Conservation (phyloP, 805 yeast species). For the Lipomyces sp. region DNA sequence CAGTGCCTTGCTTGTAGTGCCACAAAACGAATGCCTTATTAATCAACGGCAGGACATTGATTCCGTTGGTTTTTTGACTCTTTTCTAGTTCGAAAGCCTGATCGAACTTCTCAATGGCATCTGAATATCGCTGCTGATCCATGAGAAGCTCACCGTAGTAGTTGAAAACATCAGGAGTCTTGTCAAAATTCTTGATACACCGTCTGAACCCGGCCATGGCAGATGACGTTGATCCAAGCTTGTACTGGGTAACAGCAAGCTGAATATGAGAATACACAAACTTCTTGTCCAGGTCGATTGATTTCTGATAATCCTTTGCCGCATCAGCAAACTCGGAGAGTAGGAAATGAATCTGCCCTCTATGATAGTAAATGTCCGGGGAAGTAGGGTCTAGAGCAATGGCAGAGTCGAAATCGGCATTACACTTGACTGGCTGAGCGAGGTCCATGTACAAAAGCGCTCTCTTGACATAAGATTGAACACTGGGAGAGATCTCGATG, state of each 20-base stretch:
- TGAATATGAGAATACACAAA: slow-evolving; percentile 89
- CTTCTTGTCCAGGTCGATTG: slow-evolving; percentile 71
- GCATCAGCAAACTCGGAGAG: slow-evolving; percentile 77
- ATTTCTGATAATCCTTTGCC: slow-evolving; percentile 70
- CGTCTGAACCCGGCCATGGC: slow-evolving; percentile 38
- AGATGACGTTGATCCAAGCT: slow-evolving; percentile 43
- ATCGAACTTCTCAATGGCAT: slow-evolving; percentile 83
- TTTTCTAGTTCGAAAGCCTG: slow-evolving; percentile 79
- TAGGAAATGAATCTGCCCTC: slow-evolving; percentile 88
- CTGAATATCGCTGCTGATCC: slow-evolving; percentile 72
- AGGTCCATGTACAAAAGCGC: slow-evolving; percentile 84
- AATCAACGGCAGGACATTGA: slow-evolving; percentile 87
- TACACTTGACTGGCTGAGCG: slow-evolving; percentile 64
- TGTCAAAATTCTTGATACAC: slow-evolving; percentile 69
- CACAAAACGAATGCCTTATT: slow-evolving; percentile 75
- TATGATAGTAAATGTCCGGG: slow-evolving; percentile 89
- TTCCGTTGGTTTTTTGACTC: slow-evolving; percentile 54
- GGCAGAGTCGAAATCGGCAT: slow-evolving; percentile 72
- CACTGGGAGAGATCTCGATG: slow-evolving; percentile 65
- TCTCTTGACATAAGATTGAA: slow-evolving; percentile 79
- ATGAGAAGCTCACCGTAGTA: slow-evolving; percentile 93
- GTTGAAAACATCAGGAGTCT: slow-evolving; percentile 89
- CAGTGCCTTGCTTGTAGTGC: slow-evolving; percentile 48
- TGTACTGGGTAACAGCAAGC: slow-evolving; percentile 87
- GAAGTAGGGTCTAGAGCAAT: slow-evolving; percentile 66